Percentiles rank a stretch among this genome's conserved stretches.
phyloP scores from a whole-genome alignment of 495 filamentous ascomycete species.

The Cladorrhinum samala region DNA sequence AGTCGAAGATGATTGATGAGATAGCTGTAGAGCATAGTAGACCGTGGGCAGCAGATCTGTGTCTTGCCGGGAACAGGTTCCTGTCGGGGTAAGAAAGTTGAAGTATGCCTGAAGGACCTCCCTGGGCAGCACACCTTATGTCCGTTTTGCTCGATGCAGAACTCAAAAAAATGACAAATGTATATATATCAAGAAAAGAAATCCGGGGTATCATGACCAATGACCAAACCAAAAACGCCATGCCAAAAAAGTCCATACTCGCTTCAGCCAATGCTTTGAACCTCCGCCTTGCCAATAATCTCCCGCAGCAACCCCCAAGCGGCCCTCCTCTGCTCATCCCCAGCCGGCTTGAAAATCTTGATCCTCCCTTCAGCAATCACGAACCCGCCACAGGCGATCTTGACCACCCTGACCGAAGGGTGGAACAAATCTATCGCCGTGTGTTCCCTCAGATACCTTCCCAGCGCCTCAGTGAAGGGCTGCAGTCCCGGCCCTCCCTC shows the following conservation, averaged over 20 bases:
- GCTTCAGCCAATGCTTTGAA: not conserved
- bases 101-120: too few species aligned
- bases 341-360: constrained; percentile 33
- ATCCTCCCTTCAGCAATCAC: constrained; percentile 37
- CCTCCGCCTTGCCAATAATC: constrained; percentile 16
- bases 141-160: too few species aligned
- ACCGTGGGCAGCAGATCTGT: too few species aligned
- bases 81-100: too few species aligned
- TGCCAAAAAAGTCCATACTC: not conserved
- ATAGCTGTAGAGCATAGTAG: too few species aligned
- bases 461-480: constrained; percentile 41
- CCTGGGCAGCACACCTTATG: too few species aligned
- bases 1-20: too few species aligned
- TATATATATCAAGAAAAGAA: too few species aligned
- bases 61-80: too few species aligned
- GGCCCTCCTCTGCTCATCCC: constrained; percentile 1
- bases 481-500: constrained; percentile 12
- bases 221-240: too few species aligned
- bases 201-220: not conserved
- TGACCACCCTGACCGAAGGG: constrained; percentile 35
- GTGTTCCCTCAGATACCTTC: constrained; percentile 33
- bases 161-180: too few species aligned
- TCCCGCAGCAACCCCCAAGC: constrained; percentile 13
- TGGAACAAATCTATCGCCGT: constrained; percentile 40
- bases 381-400: constrained; percentile 42